These are phyloP conservation scores for Glomus cerebriforme DNA, from an alignment of 192 early-diverging fungal species.

Conservation along the genomic window DNA sequence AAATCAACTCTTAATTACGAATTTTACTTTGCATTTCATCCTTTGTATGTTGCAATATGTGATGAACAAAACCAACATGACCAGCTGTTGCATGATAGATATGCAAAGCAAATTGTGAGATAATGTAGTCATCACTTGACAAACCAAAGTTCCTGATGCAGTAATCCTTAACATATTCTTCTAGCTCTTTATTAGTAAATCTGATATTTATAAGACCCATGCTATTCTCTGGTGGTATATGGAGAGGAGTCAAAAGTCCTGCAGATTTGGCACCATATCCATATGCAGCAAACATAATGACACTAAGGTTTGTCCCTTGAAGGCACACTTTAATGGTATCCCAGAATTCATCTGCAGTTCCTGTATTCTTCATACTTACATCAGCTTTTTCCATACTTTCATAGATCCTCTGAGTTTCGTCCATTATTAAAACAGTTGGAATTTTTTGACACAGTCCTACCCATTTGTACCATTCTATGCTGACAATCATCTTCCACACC, in stretches of 20 bases:
- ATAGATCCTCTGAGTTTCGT: slow-evolving; percentile 31
- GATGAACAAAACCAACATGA: not conserved
- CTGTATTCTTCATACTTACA: not conserved
- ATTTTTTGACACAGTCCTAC: slow-evolving; percentile 4
- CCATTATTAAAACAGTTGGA: slow-evolving; percentile 27
- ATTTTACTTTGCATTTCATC: not conserved
- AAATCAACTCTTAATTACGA: slow-evolving; percentile 2
- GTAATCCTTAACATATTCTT: slow-evolving; percentile 16
- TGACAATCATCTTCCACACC: not conserved
- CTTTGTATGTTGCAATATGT: not conserved
- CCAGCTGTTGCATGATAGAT: not conserved
- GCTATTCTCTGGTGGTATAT: slow-evolving; percentile 2
- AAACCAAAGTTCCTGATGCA: not conserved
- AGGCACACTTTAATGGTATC: slow-evolving; percentile 5
- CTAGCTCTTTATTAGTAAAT: not conserved
- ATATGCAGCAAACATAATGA: slow-evolving; percentile 26
- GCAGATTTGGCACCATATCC: slow-evolving; percentile 24
- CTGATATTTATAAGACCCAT: not conserved
- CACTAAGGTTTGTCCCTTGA: not conserved
- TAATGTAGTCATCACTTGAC: not conserved
- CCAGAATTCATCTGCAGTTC: slow-evolving; percentile 24
- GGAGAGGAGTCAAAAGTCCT: slow-evolving; percentile 15
- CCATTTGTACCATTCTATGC: slow-evolving; percentile 14
- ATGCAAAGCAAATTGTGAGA: not conserved
- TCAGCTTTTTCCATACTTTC: not conserved